Evolutionary conservation across 495 filamentous ascomycete species (phyloP).

Genomic region (Aspergillus biplanus): DNA sequence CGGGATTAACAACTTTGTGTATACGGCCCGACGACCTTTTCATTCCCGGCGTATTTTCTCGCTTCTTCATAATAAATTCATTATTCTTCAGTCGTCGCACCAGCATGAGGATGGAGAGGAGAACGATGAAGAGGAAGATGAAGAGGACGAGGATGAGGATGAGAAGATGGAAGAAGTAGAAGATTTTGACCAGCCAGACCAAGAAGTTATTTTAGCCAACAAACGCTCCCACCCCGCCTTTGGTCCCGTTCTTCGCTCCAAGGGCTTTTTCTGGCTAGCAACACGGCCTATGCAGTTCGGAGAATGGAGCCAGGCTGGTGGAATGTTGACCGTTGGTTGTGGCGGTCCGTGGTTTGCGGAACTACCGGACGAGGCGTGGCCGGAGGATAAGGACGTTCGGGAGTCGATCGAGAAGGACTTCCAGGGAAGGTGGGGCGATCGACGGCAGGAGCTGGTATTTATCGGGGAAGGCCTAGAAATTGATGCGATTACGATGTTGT

Average conservation of each 20-base stretch:
- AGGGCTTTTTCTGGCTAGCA: slow-evolving; percentile 52
- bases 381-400: slow-evolving; percentile 46
- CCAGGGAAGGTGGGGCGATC: slow-evolving; percentile 58
- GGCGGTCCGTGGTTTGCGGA: slow-evolving; percentile 59
- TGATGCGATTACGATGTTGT: slow-evolving; percentile 38
- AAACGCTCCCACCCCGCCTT: slow-evolving; percentile 48
- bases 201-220: slow-evolving; percentile 44
- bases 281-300: slow-evolving; percentile 51
- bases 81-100: slow-evolving; percentile 41
- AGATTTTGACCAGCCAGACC: slow-evolving; percentile 42
- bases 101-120: slow-evolving; percentile 43
- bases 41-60: slow-evolving; percentile 53
- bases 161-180: slow-evolving; percentile 43
- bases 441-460: slow-evolving; percentile 63
- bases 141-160: slow-evolving; percentile 41
- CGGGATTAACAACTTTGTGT: slow-evolving; percentile 60
- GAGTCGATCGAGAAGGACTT: slow-evolving; percentile 50
- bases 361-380: slow-evolving; percentile 48
- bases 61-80: slow-evolving; percentile 58
- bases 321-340: slow-evolving; percentile 58
- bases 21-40: slow-evolving; percentile 55
- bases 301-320: slow-evolving; percentile 64
- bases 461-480: slow-evolving; percentile 58
- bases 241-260: slow-evolving; percentile 47
- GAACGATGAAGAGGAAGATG: slow-evolving; percentile 38